Evolutionary conservation across 257 asterid genomes (phyloP).

Genomic region (Pogostemon cablin): DNA sequence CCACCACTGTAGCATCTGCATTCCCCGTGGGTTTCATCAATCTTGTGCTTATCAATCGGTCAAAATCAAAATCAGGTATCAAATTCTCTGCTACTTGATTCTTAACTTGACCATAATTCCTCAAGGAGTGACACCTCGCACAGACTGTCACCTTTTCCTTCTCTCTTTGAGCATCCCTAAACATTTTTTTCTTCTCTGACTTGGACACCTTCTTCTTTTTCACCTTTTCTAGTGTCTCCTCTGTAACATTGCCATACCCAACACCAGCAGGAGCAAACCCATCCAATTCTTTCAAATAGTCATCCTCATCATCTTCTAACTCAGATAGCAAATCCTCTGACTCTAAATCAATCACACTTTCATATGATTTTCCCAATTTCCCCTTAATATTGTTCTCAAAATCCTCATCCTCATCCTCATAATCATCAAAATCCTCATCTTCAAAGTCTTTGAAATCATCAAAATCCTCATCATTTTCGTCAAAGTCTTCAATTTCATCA

Average conservation of each 20-base stretch:
- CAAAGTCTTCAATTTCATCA: conserved; percentile 39
- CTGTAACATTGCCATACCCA: conserved; percentile 89
- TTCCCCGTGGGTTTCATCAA: conserved; percentile 83
- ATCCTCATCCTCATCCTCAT: conserved; percentile 51
- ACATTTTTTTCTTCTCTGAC: conserved; percentile 71
- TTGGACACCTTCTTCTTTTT: conserved; percentile 66
- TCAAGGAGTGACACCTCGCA: conserved; percentile 87
- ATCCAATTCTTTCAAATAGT: conserved; percentile 60
- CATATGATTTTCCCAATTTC: conserved; percentile 40
- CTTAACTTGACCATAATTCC: conserved; percentile 90
- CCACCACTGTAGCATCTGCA: conserved; percentile 82
- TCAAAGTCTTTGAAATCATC: conserved; percentile 36
- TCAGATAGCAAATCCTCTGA: conserved; percentile 65
- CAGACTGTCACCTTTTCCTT: conserved; percentile 83
- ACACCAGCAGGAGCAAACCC: conserved; percentile 84
- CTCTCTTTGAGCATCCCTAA: conserved; percentile 62
- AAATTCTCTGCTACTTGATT: conserved; percentile 75
- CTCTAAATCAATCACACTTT: conserved; percentile 56
- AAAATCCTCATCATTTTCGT: conserved; percentile 47
- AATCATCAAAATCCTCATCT: conserved; percentile 36
- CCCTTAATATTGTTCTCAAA: conserved; percentile 48
- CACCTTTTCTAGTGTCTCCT: conserved; percentile 60
- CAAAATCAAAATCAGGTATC: conserved; percentile 93
- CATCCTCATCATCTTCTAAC: conserved; percentile 55
- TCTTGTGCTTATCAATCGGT: conserved; percentile 71